Conservation (phyloP, 164 flowering plant species). For the Aristolochia fimbriata region DNA sequence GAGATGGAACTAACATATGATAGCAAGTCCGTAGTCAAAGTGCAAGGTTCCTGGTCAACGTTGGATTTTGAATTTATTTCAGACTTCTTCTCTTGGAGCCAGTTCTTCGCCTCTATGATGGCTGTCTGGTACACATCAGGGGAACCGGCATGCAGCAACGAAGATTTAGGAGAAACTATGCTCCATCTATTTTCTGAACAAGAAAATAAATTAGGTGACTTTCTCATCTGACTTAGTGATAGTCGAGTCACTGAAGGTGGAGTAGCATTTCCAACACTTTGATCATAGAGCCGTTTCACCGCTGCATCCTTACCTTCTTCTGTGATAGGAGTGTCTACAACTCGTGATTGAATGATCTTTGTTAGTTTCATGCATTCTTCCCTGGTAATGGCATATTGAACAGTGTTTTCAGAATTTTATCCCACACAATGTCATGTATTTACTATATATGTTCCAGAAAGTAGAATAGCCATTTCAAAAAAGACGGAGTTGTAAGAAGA, state of each 20-base stretch:
- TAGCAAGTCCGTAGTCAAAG: conserved; percentile 14
- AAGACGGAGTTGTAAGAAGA: too few relatives aligned
- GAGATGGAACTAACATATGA: conserved; percentile 31
- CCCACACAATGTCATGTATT: not conserved
- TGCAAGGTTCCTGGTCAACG: conserved; percentile 19
- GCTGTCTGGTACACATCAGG: conserved; percentile 31
- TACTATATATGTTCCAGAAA: not conserved
- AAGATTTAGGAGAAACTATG: conserved; percentile 16
- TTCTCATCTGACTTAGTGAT: conserved; percentile 5
- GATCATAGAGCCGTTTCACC: conserved; percentile 12
- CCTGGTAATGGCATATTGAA: conserved; percentile 31
- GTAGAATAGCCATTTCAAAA: not conserved
- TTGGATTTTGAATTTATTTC: conserved; percentile 36
- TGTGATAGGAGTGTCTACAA: conserved; percentile 20
- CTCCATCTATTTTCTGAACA: conserved; percentile 7
- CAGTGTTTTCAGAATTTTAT: conserved; percentile 5
- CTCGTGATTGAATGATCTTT: conserved; percentile 39
- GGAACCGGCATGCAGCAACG: conserved; percentile 7
- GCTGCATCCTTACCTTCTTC: conserved; percentile 16
- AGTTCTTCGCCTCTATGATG: conserved; percentile 62
- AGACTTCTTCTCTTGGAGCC: conserved; percentile 59
- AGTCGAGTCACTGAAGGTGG: conserved; percentile 4
- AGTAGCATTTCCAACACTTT: conserved; percentile 12
- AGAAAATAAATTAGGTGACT: conserved; percentile 1
- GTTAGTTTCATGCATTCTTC: conserved; percentile 41